Base-by-base conservation (phyloP, 768 basidiomycete genomes). In the Chalciporus sphaerocephalus region DNA sequence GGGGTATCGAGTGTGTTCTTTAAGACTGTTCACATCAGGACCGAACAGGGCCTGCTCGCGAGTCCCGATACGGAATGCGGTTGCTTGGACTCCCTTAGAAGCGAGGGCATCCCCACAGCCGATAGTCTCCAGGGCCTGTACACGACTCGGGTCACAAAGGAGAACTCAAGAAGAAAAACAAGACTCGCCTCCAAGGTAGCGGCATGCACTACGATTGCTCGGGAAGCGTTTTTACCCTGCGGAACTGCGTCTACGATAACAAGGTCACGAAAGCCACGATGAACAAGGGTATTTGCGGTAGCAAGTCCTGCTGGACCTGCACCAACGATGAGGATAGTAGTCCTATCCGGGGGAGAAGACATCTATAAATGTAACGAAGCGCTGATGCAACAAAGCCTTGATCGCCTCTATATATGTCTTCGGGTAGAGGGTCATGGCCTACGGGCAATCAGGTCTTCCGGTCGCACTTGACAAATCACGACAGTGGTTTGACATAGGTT, bases 231-330 rank as follows among this genome's bases (percentile, higher is more conserved):
- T 40, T 63, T 52, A 21, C 67, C 68, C n/a, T 64, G 43, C 0
- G 41, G 21, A 5, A 57, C 18, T 21, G 64, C 66, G 41, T 80
- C 77, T 2, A 78, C 73, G 13, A 77, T 58, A 13, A 71, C 43
- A 59, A 80, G 46, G 27, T 77, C 70, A 22, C 47, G 56, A 34
- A 69, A 67, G 2, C 70, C 71, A 8, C 74, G 66, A 10, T 70
- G 60, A 15, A 63, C 53, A 6, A 79, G 70, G 15, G 76, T 69
- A 13, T 77, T 54, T 18, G 76, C 78, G 36, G 68, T 59, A 0
- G 73, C 62, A 40, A 79, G 69, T 7, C 78, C 78, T 0, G 68
- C 55, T 18, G 78, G 78, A 15, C 78, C 77, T 20, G 74, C 74
- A 22, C 75, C 77, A 9, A 79, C 70, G 20, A 80, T 67, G 40